Evolutionary conservation across 371 early-diverging fungal species (phyloP), one percentile per base, ranked within the genome.

Genomic region (Syncephalastrum racemosum): DNA sequence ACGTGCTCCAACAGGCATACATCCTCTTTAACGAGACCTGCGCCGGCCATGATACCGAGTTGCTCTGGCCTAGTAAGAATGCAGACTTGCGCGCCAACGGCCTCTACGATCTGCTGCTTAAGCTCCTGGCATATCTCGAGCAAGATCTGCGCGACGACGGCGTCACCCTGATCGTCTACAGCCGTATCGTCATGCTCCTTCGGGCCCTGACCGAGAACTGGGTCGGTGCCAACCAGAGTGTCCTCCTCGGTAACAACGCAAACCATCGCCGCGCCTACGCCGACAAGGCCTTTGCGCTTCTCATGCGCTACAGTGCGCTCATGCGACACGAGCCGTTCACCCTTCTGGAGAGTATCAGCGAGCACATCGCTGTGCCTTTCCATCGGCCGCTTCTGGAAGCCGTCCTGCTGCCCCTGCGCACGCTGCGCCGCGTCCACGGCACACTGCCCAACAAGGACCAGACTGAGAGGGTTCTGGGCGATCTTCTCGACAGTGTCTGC

Each of bases 161-260:
- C 40, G 71, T 71, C 1, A 62, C 65, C 3, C 48, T 73, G 23
- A 71, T 66, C 14, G 55, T 51, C 2, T 71, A 69, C 42, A 63
- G 59, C 46, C 51, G 60, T 4, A 50, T 69, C 12, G 54, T 77
- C 25, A 53, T 61, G 3, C 61, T 74, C 15, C 63, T 72, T 23
- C 70, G 78, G 8, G 68, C 47, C n/a, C 49, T 77, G 52, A 70
- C 64, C 2, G 78, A 77, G 41, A 68, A 77, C 14, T 77, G 78
- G 78, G 70, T 74, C 20, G 46, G 39, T 20, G 55, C 63, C 2
- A 64, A 67, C 16, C 52, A 54, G 4, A 25, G 42, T 4, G 23
- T 59, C 3, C 50, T 70, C 2, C 19, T 43, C 2, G 65, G 64
- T 18, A 52, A 8, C 5, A 63, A 66, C 41, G 40, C 46, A 15